A percentile compares a stretch with the other conserved stretches of the same genome.
Evolutionary conservation across 2,329 filamentous ascomycete species (phyloP).

Genomic region (Pyricularia sp.): DNA sequence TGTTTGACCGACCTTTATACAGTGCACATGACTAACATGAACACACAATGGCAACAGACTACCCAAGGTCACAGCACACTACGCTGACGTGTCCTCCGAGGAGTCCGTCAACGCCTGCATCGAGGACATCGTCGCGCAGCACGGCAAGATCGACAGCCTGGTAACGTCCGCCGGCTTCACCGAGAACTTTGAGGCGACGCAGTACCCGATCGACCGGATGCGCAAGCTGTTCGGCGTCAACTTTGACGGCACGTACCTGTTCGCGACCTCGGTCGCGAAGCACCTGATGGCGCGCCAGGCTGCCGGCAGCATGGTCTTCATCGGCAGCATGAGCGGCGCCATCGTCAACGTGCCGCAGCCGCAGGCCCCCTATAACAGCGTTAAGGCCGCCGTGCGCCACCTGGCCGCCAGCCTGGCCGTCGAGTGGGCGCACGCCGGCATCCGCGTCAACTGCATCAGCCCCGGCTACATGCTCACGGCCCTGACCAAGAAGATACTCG

Average conservation of each 20-base stretch:
- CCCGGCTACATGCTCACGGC: constrained; percentile 96
- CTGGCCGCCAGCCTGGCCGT: constrained; percentile 81
- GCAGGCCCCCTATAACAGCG: constrained; percentile 86
- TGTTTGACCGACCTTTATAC: not conserved
- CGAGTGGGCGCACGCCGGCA: constrained; percentile 82
- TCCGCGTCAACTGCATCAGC: constrained; percentile 90
- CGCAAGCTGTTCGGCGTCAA: constrained; percentile 93
- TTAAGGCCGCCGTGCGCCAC: constrained; percentile 88
- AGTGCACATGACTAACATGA: not conserved
- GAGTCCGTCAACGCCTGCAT: constrained; percentile 70
- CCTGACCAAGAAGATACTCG: constrained; percentile 75
- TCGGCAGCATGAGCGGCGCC: constrained; percentile 87
- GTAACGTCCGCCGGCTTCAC: constrained; percentile 96
- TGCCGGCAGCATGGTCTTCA: constrained; percentile 82
- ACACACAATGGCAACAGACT: constrained; percentile 32
- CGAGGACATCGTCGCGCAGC: constrained; percentile 56
- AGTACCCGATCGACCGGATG: constrained; percentile 84
- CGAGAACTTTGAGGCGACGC: constrained; percentile 87
- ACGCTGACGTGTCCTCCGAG: constrained; percentile 74
- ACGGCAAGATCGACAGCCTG: constrained; percentile 81
- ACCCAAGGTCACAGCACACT: constrained; percentile 83
- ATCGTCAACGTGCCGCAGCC: constrained; percentile 96
- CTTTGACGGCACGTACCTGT: constrained; percentile 85
- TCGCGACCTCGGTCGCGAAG: constrained; percentile 73
- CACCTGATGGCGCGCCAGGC: constrained; percentile 78